These are phyloP conservation scores for Ceratocystis albifundus DNA, from an alignment of 2,329 filamentous ascomycete species.

Conservation along the genomic window DNA sequence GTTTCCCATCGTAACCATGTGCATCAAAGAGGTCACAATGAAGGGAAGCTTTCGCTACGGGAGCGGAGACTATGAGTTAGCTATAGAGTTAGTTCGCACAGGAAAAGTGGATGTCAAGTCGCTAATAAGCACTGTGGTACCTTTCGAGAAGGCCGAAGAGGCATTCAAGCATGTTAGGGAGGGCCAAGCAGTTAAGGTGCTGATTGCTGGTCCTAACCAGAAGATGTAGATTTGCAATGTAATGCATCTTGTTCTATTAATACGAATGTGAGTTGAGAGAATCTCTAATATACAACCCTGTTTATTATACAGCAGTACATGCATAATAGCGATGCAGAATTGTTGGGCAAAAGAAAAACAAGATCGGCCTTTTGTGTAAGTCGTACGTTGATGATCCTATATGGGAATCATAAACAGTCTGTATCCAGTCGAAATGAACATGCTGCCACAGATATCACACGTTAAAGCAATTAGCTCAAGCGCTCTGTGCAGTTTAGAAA, in stretches of 20 bases:
- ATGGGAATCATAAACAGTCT: not conserved
- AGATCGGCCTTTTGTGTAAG: not conserved
- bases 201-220: constrained; percentile 57
- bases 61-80: constrained; percentile 74
- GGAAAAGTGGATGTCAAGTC: constrained; percentile 72
- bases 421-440: not conserved
- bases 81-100: constrained; percentile 60
- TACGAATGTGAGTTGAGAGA: not conserved
- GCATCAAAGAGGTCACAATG: constrained; percentile 76
- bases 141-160: constrained; percentile 70
- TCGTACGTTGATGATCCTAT: not conserved
- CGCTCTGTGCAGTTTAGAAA: not conserved
- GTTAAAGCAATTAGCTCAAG: not conserved
- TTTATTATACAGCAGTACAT: not conserved
- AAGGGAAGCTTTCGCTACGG: constrained; percentile 86
- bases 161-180: constrained; percentile 79
- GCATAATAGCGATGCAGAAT: not conserved
- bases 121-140: constrained; percentile 65
- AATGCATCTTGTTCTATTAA: not conserved
- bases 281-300: not conserved
- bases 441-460: not conserved
- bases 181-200: constrained; percentile 63
- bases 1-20: constrained; percentile 85
- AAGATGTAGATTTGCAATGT: constrained; percentile 26
- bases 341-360: not conserved